Conservation (phyloP, 2,329 filamentous ascomycete species). For the Alternaria sp. region DNA sequence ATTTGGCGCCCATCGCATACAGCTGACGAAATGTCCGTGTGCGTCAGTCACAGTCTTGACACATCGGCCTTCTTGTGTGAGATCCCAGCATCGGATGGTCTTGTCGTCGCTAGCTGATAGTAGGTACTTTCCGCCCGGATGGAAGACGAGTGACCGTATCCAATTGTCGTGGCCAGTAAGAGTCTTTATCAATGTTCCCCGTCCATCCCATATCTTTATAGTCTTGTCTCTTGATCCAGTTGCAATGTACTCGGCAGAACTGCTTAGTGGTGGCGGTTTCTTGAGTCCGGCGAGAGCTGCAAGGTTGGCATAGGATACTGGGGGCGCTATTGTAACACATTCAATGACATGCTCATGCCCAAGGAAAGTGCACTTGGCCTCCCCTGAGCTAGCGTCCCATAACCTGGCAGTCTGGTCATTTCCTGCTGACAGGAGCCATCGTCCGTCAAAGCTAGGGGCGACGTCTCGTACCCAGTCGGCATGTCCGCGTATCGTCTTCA, state of each 20-base stretch:
- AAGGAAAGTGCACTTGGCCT: constrained; percentile 80
- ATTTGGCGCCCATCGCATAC: constrained; percentile 86
- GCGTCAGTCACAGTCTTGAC: constrained; percentile 82
- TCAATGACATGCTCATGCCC: constrained; percentile 89
- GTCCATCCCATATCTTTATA: constrained; percentile 87
- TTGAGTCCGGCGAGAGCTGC: constrained; percentile 82
- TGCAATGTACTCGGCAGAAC: constrained; percentile 85
- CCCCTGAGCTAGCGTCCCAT: constrained; percentile 82
- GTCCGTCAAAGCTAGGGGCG: constrained; percentile 80
- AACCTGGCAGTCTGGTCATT: constrained; percentile 83
- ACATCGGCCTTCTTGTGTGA: constrained; percentile 88
- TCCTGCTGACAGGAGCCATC: constrained; percentile 82
- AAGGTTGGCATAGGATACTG: constrained; percentile 79
- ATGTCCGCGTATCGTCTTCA: constrained; percentile 89
- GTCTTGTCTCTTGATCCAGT: constrained; percentile 91
- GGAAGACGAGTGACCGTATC: constrained; percentile 86
- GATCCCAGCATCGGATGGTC: constrained; percentile 91
- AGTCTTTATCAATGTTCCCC: constrained; percentile 85
- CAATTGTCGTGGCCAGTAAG: constrained; percentile 93
- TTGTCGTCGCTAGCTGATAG: constrained; percentile 90
- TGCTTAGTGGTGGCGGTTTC: constrained; percentile 77
- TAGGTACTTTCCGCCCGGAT: constrained; percentile 90
- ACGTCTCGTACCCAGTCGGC: constrained; percentile 92
- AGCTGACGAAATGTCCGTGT: constrained; percentile 86
- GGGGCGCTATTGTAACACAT: constrained; percentile 86